Conservation (phyloP, 2,329 filamentous ascomycete genomes). For the Gyromitra esculenta region DNA sequence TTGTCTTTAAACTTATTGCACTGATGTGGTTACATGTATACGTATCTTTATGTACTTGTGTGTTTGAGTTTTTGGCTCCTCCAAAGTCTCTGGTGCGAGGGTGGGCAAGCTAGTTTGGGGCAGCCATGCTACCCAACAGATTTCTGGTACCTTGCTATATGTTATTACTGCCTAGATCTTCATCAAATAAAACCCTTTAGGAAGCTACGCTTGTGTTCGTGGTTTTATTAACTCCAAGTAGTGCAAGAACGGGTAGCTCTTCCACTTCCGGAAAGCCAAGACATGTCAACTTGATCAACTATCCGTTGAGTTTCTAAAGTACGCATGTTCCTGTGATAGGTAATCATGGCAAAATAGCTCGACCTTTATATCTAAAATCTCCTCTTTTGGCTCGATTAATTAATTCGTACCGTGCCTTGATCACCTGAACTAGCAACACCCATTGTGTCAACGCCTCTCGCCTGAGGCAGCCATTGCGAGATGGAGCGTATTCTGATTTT, state of each 20-base stretch:
- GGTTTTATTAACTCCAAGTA: background rate
- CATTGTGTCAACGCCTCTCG: background rate
- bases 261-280: constrained; percentile 30
- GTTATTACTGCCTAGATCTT: background rate
- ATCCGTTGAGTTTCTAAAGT: constrained; percentile 2
- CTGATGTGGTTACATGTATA: background rate
- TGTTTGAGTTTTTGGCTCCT: background rate
- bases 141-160: background rate
- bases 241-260: constrained; percentile 3
- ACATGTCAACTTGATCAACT: constrained; percentile 5
- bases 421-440: constrained; percentile 4
- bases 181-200: background rate
- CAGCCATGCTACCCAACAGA: background rate
- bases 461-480: background rate
- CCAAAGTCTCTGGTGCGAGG: background rate
- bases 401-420: constrained; percentile 2
- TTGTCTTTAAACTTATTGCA: background rate
- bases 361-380: background rate
- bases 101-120: background rate
- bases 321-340: constrained; percentile 18
- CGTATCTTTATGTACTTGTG: background rate
- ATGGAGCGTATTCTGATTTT: background rate
- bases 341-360: constrained; percentile 4
- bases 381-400: constrained; percentile 3
- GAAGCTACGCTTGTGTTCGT: background rate